Evolutionary conservation across 257 asterid species (phyloP), one percentile per base, ranked within the genome.

Genomic region (Henckelia pumila): DNA sequence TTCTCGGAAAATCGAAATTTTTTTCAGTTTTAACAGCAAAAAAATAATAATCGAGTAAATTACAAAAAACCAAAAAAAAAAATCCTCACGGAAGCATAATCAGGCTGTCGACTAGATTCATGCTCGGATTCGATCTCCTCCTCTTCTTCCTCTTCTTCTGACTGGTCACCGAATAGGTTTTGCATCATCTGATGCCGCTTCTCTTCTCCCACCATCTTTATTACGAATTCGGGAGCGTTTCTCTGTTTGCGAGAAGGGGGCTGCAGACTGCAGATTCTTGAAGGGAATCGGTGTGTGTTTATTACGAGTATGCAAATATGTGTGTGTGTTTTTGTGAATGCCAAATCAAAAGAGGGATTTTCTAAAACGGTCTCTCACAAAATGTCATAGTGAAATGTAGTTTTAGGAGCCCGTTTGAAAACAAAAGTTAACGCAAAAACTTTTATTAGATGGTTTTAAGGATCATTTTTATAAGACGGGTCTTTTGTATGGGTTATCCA

Each of bases 161-260:
- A 91, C 73, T 93, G 99, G 70, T 94, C 99, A 14, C 99, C 99
- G 74, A 94, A 94, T 68, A 94, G 78, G 77, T 94, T 94, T 79
- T 91, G 99, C 95, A 94, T 94, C 99, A 94, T 94, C 78, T 88
- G 99, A 83, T 91, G 95, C 92, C 99, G 77, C 82, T 94, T 94
- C 85, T 87, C 95, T 76, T 91, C 99, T 8, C 96, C 99, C 30
- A 78, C 99, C 99, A 94, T 94, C 17, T 16, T 47, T 40, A 40
- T 3, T 52, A 52, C 40, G 21, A 14, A 47, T 58, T 37, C 23
- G 76, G 29, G 10, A 14, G 21, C 5, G 55, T 47, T 47, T 40
- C 50, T 40, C 50, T 11, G n/a, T 14, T 30, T 30, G 9, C 1
- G 2, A 30, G 35, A 30, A 30, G 35, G 35, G 35, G 35, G 35